These are phyloP conservation scores for Vitis hybrid DNA, from an alignment of 177 flowering plant genomes.

Conservation along the genomic window DNA sequence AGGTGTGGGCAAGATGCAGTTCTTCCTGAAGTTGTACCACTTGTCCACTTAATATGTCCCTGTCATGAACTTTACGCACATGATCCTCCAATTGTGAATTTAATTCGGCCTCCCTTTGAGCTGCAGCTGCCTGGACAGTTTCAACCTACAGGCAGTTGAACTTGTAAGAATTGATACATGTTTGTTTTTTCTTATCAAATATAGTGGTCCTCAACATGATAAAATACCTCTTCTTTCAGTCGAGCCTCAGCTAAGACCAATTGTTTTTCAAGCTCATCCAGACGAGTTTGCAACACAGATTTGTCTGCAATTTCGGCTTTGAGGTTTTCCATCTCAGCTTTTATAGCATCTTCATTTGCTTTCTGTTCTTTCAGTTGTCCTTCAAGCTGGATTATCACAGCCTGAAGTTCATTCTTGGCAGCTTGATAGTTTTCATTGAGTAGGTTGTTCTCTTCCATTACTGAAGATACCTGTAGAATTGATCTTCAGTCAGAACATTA, in stretches of 20 bases:
- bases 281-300: constrained; percentile 38
- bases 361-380: constrained; percentile 51
- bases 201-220: neutral
- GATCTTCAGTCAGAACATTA: neutral
- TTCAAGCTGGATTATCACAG: constrained; percentile 55
- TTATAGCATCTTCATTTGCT: constrained; percentile 42
- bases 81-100: constrained; percentile 42
- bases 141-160: constrained; percentile 37
- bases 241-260: constrained; percentile 43
- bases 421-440: constrained; percentile 56
- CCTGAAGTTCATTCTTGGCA: constrained; percentile 66
- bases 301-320: constrained; percentile 60
- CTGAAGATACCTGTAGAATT: constrained; percentile 60
- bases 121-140: constrained; percentile 31
- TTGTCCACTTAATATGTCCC: constrained; percentile 34
- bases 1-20: constrained; percentile 40
- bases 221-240: constrained; percentile 57
- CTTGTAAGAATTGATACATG: too few relatives aligned
- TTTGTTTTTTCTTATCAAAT: neutral
- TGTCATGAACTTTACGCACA: constrained; percentile 33
- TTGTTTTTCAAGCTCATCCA: constrained; percentile 60
- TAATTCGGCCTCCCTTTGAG: constrained; percentile 45
- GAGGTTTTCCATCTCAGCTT: constrained; percentile 50
- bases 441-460: constrained; percentile 69
- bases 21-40: constrained; percentile 50